These are phyloP conservation scores for Ensete ventricosum DNA, from an alignment of 176 grass and related monocot genomes.

Conservation along the genomic window DNA sequence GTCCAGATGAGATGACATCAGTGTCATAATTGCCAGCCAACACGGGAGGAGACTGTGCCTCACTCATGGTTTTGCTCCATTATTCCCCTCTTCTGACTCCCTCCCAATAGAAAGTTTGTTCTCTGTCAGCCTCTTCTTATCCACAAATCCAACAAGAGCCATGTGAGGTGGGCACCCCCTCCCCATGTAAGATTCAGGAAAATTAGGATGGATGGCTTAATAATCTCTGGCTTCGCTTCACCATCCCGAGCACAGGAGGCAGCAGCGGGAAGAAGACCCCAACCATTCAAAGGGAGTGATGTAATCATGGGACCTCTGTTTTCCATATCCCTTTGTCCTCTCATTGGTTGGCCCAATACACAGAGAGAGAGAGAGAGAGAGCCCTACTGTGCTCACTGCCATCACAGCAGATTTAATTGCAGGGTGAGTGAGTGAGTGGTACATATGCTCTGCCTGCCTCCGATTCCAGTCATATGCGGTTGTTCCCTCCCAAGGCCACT, in stretches of 20 bases:
- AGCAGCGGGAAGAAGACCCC: not conserved
- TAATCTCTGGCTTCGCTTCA: not conserved
- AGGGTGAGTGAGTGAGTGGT: not conserved
- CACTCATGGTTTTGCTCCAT: not conserved
- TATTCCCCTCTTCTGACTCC: slow-evolving; percentile 6
- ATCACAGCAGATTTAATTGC: slow-evolving; percentile 1
- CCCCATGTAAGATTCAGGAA: not conserved
- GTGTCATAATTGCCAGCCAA: slow-evolving; percentile 13
- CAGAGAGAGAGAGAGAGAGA: no score
- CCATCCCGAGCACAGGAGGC: not conserved
- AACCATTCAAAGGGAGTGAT: not conserved
- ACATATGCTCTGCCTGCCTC: not conserved
- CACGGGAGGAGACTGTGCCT: not conserved
- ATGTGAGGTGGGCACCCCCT: slow-evolving; percentile 1
- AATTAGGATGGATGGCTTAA: not conserved
- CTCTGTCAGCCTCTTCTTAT: slow-evolving; percentile 8
- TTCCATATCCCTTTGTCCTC: not conserved
- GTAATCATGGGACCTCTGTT: not conserved
- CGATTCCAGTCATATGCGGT: slow-evolving; percentile 12
- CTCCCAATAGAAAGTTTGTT: slow-evolving; percentile 8
- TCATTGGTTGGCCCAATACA: not conserved
- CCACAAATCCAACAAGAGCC: slow-evolving; percentile 10
- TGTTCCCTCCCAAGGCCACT: slow-evolving; percentile 2
- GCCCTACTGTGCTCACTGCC: not conserved
- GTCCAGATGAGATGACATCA: not conserved